Evolutionary conservation across 768 basidiomycete species (phyloP), one percentile per base, ranked within the genome.

Genomic region (Boletus rubroflammeus): DNA sequence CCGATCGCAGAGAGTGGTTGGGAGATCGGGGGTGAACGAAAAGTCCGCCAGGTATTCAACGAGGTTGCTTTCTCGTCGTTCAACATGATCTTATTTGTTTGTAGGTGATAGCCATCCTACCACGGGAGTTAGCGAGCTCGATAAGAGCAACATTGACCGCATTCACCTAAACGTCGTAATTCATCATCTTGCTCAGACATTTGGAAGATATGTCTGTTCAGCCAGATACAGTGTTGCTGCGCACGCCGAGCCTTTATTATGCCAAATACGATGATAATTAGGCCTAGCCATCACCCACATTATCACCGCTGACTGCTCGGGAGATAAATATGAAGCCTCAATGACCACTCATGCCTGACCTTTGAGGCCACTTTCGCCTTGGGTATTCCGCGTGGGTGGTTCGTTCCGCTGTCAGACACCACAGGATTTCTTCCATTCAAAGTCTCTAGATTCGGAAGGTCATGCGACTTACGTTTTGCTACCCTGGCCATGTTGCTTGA

Each of bases 1-100:
- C 82, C 80, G 6, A 75, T 90, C 29, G 85, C 92, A 6, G 78
- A 83, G 56, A 79, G 77, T 52, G 88, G 88, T 9, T 97, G 93
- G 94, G 90, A 92, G 40, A 87, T 90, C 35, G 93, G 94, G 11
- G 92, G 92, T 2, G 79, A 86, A 67, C 82, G 82, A 36, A 71
- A 81, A 54, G 73, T 81, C 53, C 74, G 71, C 28, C 82, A 81
- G 80, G 90, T 90, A 56, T 59, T 73, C 67, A 38, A 47, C 49
- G 36, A 44, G 23, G 25, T 17, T 19, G 35, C 19, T 35, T n/a
- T 25, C 26, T 26, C 14, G n/a, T 38, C 23, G 34, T 41, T 43
- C 51, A 44, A 31, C 47, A 9, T 47, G 41, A 50, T 41, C 53
- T 64, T 46, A 41, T 42, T 38, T 35, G 14, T 47, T 35, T 31